phyloP scores from a whole-genome alignment of 805 yeast species.

The Isabelozyma gotoi region DNA sequence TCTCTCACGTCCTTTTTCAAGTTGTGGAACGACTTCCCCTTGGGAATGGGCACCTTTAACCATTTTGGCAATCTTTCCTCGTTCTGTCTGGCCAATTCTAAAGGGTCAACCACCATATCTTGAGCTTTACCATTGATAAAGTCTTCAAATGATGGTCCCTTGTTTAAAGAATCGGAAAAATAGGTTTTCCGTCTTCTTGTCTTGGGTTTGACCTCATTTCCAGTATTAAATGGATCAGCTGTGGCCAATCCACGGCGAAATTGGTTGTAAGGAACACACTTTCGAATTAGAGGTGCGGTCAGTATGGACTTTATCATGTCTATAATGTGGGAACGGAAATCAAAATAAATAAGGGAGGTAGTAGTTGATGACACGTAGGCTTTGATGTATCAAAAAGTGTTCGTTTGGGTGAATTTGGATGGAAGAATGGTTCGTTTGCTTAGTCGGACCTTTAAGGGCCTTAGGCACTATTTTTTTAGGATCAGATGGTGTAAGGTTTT shows the following conservation, averaged over 20 bases:
- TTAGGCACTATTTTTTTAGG: not conserved
- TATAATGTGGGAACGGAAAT: too few species aligned
- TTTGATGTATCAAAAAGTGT: too few species aligned
- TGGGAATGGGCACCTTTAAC: slow-evolving; percentile 96
- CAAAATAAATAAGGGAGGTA: too few species aligned
- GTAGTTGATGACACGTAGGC: too few species aligned
- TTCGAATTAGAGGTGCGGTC: not conserved
- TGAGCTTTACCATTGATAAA: slow-evolving; percentile 82
- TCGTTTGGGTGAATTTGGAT: too few species aligned
- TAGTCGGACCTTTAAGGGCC: not conserved
- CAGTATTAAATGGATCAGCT: slow-evolving; percentile 9
- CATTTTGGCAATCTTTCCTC: slow-evolving; percentile 81
- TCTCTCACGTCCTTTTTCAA: slow-evolving; percentile 87
- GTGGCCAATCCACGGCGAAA: slow-evolving; percentile 9
- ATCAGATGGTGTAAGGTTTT: too few species aligned
- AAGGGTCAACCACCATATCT: slow-evolving; percentile 65
- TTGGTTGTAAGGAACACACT: not conserved
- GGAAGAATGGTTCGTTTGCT: not conserved
- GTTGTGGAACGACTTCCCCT: slow-evolving; percentile 79
- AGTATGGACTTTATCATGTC: not conserved
- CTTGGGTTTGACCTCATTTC: slow-evolving; percentile 10
- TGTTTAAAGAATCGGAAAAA: slow-evolving; percentile 67
- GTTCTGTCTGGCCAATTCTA: slow-evolving; percentile 68
- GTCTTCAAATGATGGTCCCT: slow-evolving; percentile 94
- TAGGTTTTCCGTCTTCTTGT: slow-evolving; percentile 54